These are phyloP conservation scores for Colletotrichum euphorbiae DNA, from an alignment of 2,329 filamentous ascomycete genomes.

Conservation along the genomic window DNA sequence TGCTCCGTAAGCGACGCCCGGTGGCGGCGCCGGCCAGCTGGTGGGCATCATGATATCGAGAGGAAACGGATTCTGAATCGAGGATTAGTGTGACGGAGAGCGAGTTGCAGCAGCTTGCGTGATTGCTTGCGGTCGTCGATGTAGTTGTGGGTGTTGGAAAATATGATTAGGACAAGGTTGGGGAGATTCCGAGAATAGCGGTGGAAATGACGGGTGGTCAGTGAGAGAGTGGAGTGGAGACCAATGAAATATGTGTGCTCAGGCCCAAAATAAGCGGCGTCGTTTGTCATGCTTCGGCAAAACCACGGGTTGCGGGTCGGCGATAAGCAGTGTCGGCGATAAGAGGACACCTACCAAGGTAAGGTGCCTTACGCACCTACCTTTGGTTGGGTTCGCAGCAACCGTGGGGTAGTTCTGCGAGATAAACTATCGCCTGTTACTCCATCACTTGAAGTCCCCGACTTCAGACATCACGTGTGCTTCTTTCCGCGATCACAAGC, in stretches of 20 bases:
- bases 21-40: conserved; percentile 48
- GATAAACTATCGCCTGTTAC: conserved; percentile 33
- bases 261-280: conserved; percentile 10
- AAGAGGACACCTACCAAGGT: too few species aligned
- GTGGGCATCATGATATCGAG: conserved; percentile 47
- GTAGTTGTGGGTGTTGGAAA: background rate
- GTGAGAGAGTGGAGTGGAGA: conserved; percentile 32
- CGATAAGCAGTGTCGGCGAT: background rate
- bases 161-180: conserved; percentile 19
- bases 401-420: conserved; percentile 28
- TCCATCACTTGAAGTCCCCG: conserved; percentile 7
- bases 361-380: background rate
- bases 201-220: conserved; percentile 29
- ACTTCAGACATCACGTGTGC: background rate
- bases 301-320: background rate
- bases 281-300: background rate
- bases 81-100: conserved; percentile 26
- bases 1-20: conserved; percentile 54
- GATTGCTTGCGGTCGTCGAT: conserved; percentile 1
- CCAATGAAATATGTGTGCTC: conserved; percentile 7
- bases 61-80: conserved; percentile 18
- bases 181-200: conserved; percentile 27
- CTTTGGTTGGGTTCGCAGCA: background rate
- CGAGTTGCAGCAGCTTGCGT: background rate
- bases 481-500: background rate